Evolutionary conservation across 768 basidiomycete genomes (phyloP), one percentile per base, ranked within the genome.

Genomic region (Collybia nuda): DNA sequence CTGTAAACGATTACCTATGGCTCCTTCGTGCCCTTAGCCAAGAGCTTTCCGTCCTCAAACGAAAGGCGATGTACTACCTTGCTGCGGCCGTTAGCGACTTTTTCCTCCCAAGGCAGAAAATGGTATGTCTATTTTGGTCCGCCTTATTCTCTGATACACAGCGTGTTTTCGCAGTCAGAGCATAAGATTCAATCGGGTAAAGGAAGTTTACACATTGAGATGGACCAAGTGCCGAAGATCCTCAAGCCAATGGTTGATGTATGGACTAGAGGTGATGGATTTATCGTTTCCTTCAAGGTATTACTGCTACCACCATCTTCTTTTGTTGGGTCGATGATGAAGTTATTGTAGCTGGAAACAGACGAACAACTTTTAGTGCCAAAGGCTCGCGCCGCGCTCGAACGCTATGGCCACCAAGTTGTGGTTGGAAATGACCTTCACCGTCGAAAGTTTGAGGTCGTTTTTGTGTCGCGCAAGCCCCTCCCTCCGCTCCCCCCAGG

Each of bases 171-270:
- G 0, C 60, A 97, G 96, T 88, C 93, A 1, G 93, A 93, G 69
- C 97, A 99, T 72, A 99, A 99, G 73, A 98, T 99, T 32, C 96
- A 98, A 62, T 97, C 94, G 0, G 91, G 92, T 23, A 94, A 96
- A 63, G 96, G 95, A 1, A 95, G 87, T 56, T 73, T 98, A 21
- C 81, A 84, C 40, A 90, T 98, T 49, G 95, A 98, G 67, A 99
- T 98, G 97, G 97, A 99, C 63, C 94, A 98, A 66, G 95, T 98
- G 0, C 97, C 97, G 6, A 99, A 99, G 69, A 86, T 98, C 29
- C 73, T 99, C 40, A 90, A 91, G 66, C 89, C 93, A 0, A 75
- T 99, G 71, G 94, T 98, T 6, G 85, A 88, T 40, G 93, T 98
- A 65, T 99, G 97, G 96, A 88, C 85, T 1, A 83, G 78, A 48